phyloP scores from a whole-genome alignment of 768 basidiomycete genomes.

The Hericium rajendrae region DNA sequence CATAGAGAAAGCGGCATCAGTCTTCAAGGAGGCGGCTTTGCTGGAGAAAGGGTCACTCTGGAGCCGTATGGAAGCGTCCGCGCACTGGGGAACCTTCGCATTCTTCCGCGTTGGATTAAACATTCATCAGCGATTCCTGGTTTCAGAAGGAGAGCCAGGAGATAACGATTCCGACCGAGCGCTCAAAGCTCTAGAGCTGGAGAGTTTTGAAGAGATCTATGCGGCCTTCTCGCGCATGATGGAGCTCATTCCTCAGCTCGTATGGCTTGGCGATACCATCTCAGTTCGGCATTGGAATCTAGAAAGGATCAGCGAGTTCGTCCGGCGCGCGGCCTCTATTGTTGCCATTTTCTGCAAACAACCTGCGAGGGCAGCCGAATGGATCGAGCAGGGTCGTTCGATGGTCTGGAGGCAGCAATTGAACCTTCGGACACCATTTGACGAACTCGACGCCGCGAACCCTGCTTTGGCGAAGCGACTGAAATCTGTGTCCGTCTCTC shows the following conservation, averaged over 20 bases:
- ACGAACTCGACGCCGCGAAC: not conserved
- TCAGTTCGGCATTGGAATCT: not conserved
- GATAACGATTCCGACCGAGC: no score
- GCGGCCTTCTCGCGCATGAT: not conserved
- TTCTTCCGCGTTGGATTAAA: not conserved
- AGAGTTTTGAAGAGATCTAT: not conserved
- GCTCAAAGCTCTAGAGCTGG: not conserved
- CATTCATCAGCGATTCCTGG: no score
- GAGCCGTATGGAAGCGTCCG: not conserved
- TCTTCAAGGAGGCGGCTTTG: not conserved
- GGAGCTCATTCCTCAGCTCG: not conserved
- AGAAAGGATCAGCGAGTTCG: not conserved
- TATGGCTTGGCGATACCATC: not conserved
- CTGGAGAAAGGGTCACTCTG: not conserved
- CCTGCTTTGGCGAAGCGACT: not conserved
- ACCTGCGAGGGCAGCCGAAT: not conserved
- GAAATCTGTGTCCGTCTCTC: not conserved
- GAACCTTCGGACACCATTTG: not conserved
- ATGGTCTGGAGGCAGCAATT: conserved; percentile 3
- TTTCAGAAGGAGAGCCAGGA: no score
- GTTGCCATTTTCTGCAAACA: not conserved
- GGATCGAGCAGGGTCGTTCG: conserved; percentile 6
- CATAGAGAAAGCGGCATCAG: not conserved
- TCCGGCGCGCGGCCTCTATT: not conserved
- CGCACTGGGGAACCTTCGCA: not conserved